Base-by-base conservation (phyloP, 768 basidiomycete genomes). In the Naematelia aurantialba region DNA sequence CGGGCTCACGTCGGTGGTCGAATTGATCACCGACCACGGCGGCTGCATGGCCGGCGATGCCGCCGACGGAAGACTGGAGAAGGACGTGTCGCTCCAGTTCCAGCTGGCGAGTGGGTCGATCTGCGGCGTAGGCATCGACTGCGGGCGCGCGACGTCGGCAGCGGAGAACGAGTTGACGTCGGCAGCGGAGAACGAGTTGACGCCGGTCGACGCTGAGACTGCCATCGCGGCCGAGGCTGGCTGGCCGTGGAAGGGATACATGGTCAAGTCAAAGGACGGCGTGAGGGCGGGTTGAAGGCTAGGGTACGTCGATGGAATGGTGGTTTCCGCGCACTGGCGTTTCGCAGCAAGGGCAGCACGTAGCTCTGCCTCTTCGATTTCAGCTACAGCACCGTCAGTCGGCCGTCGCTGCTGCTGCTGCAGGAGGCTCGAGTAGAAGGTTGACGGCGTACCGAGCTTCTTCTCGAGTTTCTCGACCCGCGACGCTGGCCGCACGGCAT, bases 401-500 rank as follows among this genome's bases (percentile, higher is more conserved):
- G 12, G 13, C 24, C 26, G 19, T 50, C 14, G 34, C 34, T 39
- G 17, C 8, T 8, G 34, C 8, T 39, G 8, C 8, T 39, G 34
- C 3, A 25, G 49, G 25, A 48, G 49, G 29, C 3, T 27, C 13
- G 24, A 10, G 1, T 4, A 17, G 25, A 21, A 30, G 14, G n/a
- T 31, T 22, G 25, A 12, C 5, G 17, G 48, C 65, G 49, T 24
- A 66, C 67, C 63, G 42, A 70, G 50, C 49, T 63, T 67, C n/a
- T 52, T 31, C 47, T 67, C 66, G 17, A 70, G 66, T 51, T 62
- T 55, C 46, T 70, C 69, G 4, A 70, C 69, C 22, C 69, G 49
- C 21, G 69, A 70, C 11, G 69, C 69, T 8, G 69, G 69, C 11
- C 69, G 53, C n/a, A 67, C 56, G 10, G 61, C 61, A 56, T 70